Percentiles rank a stretch among this genome's conserved stretches.
Evolutionary conservation across 257 asterid species (phyloP).

Genomic region (Anisodus acutangulus): DNA sequence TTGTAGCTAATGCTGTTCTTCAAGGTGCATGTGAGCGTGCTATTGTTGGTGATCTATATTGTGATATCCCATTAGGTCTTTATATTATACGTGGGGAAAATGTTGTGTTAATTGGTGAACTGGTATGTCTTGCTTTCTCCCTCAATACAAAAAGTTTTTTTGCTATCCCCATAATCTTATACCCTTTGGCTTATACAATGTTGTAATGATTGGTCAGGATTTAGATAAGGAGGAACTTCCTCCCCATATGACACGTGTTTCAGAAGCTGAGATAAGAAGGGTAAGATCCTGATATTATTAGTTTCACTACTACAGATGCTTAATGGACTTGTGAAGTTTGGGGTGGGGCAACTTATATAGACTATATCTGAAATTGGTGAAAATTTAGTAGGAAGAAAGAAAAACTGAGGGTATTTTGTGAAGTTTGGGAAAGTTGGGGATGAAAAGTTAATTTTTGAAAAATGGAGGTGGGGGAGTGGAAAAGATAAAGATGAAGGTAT

Average conservation of each 20-base stretch:
- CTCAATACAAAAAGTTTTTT: background rate
- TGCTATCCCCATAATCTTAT: conserved; percentile 6
- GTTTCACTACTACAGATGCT: background rate
- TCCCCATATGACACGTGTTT: conserved; percentile 76
- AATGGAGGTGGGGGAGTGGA: background rate
- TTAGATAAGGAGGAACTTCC: conserved; percentile 89
- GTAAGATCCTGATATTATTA: conserved; percentile 46
- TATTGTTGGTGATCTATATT: conserved; percentile 87
- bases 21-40: conserved; percentile 96
- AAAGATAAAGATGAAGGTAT: background rate
- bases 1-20: conserved; percentile 92
- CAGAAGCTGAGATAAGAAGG: conserved; percentile 73
- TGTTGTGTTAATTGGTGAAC: conserved; percentile 96
- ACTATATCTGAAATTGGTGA: conserved; percentile 11
- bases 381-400: background rate
- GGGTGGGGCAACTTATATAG: background rate
- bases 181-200: conserved; percentile 16
- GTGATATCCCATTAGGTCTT: conserved; percentile 89
- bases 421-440: background rate
- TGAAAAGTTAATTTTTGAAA: background rate
- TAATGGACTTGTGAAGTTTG: background rate
- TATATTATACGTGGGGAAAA: conserved; percentile 96
- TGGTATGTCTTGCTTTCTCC: conserved; percentile 55
- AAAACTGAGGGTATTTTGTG: background rate
- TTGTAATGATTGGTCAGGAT: conserved; percentile 57